Conservation (phyloP, 1,284 basidiomycete species). For the Cystobasidium slooffiae region DNA sequence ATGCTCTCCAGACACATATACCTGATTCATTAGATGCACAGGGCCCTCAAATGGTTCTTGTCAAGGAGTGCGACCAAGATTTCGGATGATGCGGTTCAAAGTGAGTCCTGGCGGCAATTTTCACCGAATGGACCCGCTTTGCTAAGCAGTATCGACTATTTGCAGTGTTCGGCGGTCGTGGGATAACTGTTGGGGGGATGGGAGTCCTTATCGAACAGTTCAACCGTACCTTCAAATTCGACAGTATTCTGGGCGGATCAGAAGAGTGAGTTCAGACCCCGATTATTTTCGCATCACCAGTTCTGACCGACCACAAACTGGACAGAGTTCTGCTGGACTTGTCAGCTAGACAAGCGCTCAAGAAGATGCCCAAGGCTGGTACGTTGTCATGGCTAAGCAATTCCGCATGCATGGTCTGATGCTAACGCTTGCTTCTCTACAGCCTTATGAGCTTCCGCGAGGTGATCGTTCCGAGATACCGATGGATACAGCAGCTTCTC, state of each 20-base stretch:
- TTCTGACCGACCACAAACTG: not conserved
- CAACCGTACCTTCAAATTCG: slow-evolving; percentile 44
- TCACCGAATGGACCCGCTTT: slow-evolving; percentile 56
- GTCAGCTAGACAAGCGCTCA: slow-evolving; percentile 20
- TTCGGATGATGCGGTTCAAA: slow-evolving; percentile 76
- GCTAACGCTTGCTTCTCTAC: too few relatives aligned
- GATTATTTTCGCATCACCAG: not conserved
- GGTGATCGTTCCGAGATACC: too few relatives aligned
- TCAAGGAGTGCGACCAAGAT: slow-evolving; percentile 72
- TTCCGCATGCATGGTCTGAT: too few relatives aligned
- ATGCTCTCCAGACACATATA: not conserved
- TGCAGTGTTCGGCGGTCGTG: slow-evolving; percentile 73
- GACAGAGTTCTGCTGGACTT: slow-evolving; percentile 18
- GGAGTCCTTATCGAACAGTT: slow-evolving; percentile 68
- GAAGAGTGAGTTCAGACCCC: slow-evolving; percentile 20
- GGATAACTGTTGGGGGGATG: slow-evolving; percentile 74
- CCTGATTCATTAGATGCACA: not conserved
- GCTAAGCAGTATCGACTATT: not conserved
- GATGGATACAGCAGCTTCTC: too few relatives aligned
- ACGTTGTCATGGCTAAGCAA: not conserved
- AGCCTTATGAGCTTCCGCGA: not conserved
- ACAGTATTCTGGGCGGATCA: slow-evolving; percentile 41
- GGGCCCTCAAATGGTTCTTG: slow-evolving; percentile 69
- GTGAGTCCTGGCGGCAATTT: slow-evolving; percentile 50
- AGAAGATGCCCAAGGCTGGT: slow-evolving; percentile 36